Conservation (phyloP, 2,329 filamentous ascomycete genomes). For the Mycogone perniciosa region DNA sequence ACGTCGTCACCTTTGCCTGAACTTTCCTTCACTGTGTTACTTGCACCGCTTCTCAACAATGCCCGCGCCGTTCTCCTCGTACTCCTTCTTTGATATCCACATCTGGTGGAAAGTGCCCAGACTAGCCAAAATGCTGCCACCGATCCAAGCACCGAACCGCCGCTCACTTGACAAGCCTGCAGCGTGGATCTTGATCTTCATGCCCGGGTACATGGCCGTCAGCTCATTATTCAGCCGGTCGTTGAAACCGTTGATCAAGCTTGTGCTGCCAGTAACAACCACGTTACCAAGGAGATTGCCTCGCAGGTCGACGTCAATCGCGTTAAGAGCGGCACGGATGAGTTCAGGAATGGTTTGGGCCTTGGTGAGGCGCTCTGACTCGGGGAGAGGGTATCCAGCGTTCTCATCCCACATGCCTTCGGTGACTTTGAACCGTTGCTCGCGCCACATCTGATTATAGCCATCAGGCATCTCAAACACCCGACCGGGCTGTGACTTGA, state of each 20-base stretch:
- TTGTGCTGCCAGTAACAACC: constrained; percentile 84
- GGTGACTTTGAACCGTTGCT: constrained; percentile 76
- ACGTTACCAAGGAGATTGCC: constrained; percentile 80
- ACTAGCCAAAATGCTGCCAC: constrained; percentile 90
- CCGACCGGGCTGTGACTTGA: constrained; percentile 66
- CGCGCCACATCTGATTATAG: constrained; percentile 89
- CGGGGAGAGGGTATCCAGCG: constrained; percentile 54
- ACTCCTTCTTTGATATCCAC: constrained; percentile 98
- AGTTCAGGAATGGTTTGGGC: constrained; percentile 78
- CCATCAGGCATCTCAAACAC: constrained; percentile 97
- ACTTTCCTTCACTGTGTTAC: constrained; percentile 35
- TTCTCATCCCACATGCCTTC: constrained; percentile 90
- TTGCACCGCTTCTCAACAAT: constrained; percentile 98
- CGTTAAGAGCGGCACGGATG: constrained; percentile 68
- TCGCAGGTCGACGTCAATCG: constrained; percentile 83
- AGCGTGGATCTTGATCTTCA: constrained; percentile 82
- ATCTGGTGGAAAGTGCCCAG: constrained; percentile 98
- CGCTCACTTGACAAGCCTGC: constrained; percentile 81
- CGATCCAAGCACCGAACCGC: constrained; percentile 91
- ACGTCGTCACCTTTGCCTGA: neutral
- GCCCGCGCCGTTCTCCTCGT: constrained; percentile 84
- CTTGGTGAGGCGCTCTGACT: constrained; percentile 49
- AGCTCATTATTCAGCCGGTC: constrained; percentile 86
- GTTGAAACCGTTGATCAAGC: constrained; percentile 83
- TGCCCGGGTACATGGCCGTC: constrained; percentile 71